Percentiles rank a stretch among this genome's conserved stretches.
Evolutionary conservation across 2,329 filamentous ascomycete genomes (phyloP).

Genomic region (Sporothrix brasiliensis): DNA sequence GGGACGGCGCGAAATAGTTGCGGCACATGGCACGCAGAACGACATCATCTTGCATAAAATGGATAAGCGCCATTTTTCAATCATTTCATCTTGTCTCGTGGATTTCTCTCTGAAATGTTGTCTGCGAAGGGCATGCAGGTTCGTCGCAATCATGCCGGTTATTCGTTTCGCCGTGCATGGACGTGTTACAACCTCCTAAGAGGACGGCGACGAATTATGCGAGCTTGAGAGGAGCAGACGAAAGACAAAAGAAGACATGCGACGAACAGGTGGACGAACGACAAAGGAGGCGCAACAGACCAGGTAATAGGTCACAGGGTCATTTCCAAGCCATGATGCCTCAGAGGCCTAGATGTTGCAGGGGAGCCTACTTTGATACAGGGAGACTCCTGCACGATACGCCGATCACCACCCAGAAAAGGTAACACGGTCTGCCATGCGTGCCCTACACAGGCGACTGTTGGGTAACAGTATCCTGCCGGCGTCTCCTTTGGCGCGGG

Average conservation of each 20-base stretch:
- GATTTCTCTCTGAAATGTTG: not conserved
- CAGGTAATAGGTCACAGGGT: not conserved
- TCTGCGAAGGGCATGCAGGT: not conserved
- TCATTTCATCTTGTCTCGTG: not conserved
- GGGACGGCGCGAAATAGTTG: not conserved
- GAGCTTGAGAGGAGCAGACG: not conserved
- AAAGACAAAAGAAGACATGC: slow-evolving; percentile 13
- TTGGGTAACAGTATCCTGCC: not conserved
- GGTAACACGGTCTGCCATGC: slow-evolving; percentile 4
- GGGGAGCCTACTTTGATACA: not conserved
- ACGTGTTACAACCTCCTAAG: not conserved
- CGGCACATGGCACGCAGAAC: not conserved
- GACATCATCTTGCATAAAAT: slow-evolving; percentile 13
- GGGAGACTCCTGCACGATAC: not conserved
- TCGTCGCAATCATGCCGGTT: not conserved
- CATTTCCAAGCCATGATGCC: not conserved
- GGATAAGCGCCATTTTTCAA: not conserved
- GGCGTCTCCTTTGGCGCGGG: slow-evolving; percentile 2
- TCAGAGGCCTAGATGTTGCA: no score
- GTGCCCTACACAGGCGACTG: not conserved
- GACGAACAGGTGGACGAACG: slow-evolving; percentile 26
- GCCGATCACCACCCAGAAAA: slow-evolving; percentile 10
- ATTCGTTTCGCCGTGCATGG: slow-evolving; percentile 4
- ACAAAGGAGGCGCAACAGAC: not conserved
- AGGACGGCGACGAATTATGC: not conserved